Evolutionary conservation across 129 eudicot species (phyloP), one percentile per base, ranked within the genome.

Genomic region (Mikania micrantha): DNA sequence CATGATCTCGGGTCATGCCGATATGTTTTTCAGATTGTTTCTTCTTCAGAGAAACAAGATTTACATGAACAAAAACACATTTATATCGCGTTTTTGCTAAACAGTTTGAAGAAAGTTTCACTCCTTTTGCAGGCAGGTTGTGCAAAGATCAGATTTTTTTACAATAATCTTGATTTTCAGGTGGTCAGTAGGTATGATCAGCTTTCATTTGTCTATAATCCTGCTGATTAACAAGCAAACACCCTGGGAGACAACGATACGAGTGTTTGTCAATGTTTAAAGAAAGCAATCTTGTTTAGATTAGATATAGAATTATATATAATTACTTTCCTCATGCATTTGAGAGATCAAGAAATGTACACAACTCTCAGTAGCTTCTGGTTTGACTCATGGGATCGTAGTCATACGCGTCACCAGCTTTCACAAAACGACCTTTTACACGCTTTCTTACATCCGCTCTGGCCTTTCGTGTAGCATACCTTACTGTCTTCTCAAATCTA

Each of bases 401-500:
- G 48, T 89, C 96, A 41, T 79, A 89, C 39, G 84, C 84, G 38
- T 89, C 96, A 52, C 96, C 94, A 0, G 88, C 94, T 81, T 90
- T 90, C 42, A 90, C 86, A 75, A 90, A 90, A 21, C 96, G 90
- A 41, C 96, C 96, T 81, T 90, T 86, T 56, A 90, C 96, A 7
- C 96, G 86, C 83, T 73, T 86, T 72, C 96, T 82, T 28, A 86
- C 88, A 66, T 90, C 96, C 15, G 96, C 95, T 84, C 95, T 84
- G 48, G 94, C 94, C 78, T 90, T 89, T 76, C 96, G 85, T 17
- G 96, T 83, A 19, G 81, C 94, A 49, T 89, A 89, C 54, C 96
- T 82, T 41, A 90, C 96, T 67, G 71, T 81, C 84, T 90, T 90
- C 61, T 90, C 96, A 62, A 90, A 90, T 78, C 96, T 90, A 73